Conservation (phyloP, 139 green algal genomes). For the Tetratostichococcus sp. region DNA sequence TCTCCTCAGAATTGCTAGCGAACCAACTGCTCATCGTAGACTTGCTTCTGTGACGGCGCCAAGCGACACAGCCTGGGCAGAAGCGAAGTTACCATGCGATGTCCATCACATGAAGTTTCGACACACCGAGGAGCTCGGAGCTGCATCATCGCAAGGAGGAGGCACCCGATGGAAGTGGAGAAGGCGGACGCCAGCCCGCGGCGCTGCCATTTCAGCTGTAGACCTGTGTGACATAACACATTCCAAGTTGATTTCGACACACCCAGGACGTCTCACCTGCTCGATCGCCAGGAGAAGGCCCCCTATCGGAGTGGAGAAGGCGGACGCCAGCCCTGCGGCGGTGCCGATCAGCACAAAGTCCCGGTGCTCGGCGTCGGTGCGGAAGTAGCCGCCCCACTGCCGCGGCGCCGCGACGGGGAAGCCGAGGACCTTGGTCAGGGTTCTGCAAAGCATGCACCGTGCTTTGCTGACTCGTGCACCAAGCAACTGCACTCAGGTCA, state of each 20-base stretch:
- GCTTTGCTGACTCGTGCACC: no score
- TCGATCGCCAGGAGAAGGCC: constrained; percentile 61
- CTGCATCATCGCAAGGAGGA: constrained; percentile 55
- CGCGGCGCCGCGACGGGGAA: constrained; percentile 8
- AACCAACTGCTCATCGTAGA: no score
- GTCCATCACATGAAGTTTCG: no score
- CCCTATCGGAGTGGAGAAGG: constrained; percentile 66
- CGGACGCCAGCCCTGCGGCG: constrained; percentile 50
- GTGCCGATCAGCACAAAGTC: constrained; percentile 65
- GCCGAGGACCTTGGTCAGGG: neutral
- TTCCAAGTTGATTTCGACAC: no score
- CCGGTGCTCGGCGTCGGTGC: constrained; percentile 55
- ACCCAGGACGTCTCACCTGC: neutral
- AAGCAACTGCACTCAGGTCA: no score
- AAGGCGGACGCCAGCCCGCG: constrained; percentile 59
- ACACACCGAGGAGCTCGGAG: no score
- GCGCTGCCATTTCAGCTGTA: no score
- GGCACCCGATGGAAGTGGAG: constrained; percentile 59
- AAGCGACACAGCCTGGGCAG: no score
- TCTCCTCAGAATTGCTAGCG: no score
- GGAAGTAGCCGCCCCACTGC: constrained; percentile 43
- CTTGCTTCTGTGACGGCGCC: no score
- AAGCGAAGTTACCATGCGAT: no score
- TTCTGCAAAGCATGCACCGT: neutral
- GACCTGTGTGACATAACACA: no score